Evolutionary conservation across 2,329 filamentous ascomycete genomes (phyloP).

Genomic region (Clonostachys solani): DNA sequence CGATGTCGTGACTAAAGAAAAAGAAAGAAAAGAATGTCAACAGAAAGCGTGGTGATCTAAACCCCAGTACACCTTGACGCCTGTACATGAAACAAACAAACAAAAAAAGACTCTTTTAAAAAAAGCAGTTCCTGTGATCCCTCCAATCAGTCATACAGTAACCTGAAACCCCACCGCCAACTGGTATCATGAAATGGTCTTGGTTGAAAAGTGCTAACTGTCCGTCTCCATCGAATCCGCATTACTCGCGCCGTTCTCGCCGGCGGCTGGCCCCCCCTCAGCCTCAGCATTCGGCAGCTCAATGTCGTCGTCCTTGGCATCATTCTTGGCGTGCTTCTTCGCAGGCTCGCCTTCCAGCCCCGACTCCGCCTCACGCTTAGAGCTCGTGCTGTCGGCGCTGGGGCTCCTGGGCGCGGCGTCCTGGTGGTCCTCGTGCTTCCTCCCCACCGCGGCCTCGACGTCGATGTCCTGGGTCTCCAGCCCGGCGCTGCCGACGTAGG

Average conservation of each 20-base stretch:
- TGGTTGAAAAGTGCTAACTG: slow-evolving; percentile 1
- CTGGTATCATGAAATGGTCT: neutral
- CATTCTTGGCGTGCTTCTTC: slow-evolving; percentile 51
- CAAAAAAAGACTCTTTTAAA: too few species aligned
- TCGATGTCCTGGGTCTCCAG: slow-evolving; percentile 53
- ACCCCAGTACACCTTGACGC: neutral
- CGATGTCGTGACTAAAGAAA: neutral
- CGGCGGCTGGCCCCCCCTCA: slow-evolving; percentile 5
- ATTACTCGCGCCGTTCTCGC: slow-evolving; percentile 1
- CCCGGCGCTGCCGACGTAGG: slow-evolving; percentile 26
- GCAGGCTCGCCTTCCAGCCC: slow-evolving; percentile 30
- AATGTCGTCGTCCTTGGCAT: slow-evolving; percentile 9
- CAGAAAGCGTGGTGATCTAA: neutral
- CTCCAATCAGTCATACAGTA: too few species aligned
- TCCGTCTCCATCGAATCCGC: slow-evolving; percentile 10
- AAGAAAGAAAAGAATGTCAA: neutral
- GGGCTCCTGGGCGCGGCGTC: slow-evolving; percentile 16
- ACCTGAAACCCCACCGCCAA: neutral
- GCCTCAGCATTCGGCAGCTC: slow-evolving; percentile 4
- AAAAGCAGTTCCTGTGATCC: too few species aligned
- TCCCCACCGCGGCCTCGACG: slow-evolving; percentile 56
- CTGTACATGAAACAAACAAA: neutral
- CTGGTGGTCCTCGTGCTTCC: slow-evolving; percentile 32
- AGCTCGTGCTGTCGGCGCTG: slow-evolving; percentile 44
- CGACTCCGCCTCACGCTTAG: slow-evolving; percentile 53